Percentiles rank a stretch among this genome's conserved stretches.
Conservation (phyloP, 2,329 filamentous ascomycete genomes). For the Aureobasidium sp. region DNA sequence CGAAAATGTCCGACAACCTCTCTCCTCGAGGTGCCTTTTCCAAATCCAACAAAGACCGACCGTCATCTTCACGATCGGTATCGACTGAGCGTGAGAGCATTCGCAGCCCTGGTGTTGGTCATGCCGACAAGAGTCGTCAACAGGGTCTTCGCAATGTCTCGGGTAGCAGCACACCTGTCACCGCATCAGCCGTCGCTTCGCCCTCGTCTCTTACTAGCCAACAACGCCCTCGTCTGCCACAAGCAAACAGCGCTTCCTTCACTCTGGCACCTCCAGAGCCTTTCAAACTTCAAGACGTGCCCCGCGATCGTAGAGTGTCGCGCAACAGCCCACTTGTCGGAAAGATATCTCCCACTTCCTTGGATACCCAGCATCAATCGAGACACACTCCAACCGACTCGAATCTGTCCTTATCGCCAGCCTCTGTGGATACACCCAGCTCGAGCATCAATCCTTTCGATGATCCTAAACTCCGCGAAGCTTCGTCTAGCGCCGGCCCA, state of each 20-base stretch:
- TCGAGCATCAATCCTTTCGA: conserved; percentile 33
- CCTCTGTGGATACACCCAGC: conserved; percentile 30
- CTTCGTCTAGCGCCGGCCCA: conserved; percentile 23
- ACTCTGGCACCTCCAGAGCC: conserved; percentile 27
- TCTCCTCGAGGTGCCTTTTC: conserved; percentile 37
- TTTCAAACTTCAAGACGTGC: conserved; percentile 75
- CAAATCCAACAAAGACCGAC: conserved; percentile 29
- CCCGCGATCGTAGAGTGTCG: conserved; percentile 51
- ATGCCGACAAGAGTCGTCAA: conserved; percentile 27
- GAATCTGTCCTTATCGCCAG: conserved; percentile 24
- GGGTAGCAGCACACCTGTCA: conserved; percentile 21
- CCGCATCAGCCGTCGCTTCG: conserved; percentile 21
- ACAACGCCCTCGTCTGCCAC: conserved; percentile 22
- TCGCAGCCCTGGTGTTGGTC: background rate
- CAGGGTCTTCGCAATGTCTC: conserved; percentile 35
- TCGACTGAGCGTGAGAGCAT: conserved; percentile 36
- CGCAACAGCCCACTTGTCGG: conserved; percentile 25
- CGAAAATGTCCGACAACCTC: conserved; percentile 23
- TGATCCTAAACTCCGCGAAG: conserved; percentile 29
- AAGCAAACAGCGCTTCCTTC: conserved; percentile 22
- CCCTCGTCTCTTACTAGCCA: conserved; percentile 20
- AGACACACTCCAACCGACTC: conserved; percentile 10
- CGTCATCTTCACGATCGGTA: conserved; percentile 34
- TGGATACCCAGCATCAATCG: background rate
- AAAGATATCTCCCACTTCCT: background rate